These are phyloP conservation scores for Fraxinus pennsylvanica DNA, from an alignment of 257 asterid genomes.

Conservation along the genomic window DNA sequence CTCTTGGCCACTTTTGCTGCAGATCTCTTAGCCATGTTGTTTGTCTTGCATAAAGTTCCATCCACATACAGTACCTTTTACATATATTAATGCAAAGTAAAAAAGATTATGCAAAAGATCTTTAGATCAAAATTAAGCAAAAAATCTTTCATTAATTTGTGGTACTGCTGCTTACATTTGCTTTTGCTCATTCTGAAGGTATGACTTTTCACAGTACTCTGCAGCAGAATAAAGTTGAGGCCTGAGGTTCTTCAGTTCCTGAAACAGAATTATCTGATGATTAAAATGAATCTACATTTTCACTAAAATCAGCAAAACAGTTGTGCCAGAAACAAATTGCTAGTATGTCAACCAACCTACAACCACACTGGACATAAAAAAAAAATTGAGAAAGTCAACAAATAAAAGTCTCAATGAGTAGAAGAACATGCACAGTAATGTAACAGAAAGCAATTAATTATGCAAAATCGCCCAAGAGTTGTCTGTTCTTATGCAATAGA, in stretches of 20 bases:
- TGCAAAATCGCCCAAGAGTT: background rate
- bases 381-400: background rate
- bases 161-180: slow-evolving; percentile 66
- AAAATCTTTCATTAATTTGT: background rate
- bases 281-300: slow-evolving; percentile 7
- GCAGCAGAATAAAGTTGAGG: slow-evolving; percentile 98
- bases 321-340: background rate
- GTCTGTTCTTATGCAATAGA: background rate
- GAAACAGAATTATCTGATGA: slow-evolving; percentile 28
- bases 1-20: background rate
- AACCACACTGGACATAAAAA: background rate
- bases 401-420: background rate
- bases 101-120: slow-evolving; percentile 16
- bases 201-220: slow-evolving; percentile 89
- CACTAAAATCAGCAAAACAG: background rate
- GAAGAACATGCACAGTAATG: background rate
- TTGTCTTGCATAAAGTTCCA: background rate
- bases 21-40: background rate
- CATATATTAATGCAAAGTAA: slow-evolving; percentile 8
- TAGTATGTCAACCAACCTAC: background rate
- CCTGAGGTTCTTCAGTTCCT: slow-evolving; percentile 93
- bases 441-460: background rate
- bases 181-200: slow-evolving; percentile 83
- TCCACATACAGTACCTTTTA: slow-evolving; percentile 35
- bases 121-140: slow-evolving; percentile 13